Conservation (phyloP, 306 rosid species). For the Acmispon strigosus region DNA sequence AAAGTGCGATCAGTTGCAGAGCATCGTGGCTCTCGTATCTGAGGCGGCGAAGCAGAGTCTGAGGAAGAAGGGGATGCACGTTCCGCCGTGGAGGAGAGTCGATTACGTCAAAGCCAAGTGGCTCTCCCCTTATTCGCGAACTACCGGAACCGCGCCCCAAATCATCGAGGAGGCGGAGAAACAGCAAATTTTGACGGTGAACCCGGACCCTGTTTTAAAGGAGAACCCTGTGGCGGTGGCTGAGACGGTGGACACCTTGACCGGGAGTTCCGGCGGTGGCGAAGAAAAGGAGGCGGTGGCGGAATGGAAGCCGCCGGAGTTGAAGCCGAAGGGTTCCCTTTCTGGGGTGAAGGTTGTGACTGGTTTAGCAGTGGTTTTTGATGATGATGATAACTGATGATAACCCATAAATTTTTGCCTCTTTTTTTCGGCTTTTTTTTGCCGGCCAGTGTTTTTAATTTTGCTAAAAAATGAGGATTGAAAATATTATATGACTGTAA, state of each 20-base stretch:
- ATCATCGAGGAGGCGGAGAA: neutral
- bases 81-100: slow-evolving; percentile 75
- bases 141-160: neutral
- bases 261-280: slow-evolving; percentile 7
- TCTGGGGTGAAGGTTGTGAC: slow-evolving; percentile 42
- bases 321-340: slow-evolving; percentile 33
- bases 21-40: slow-evolving; percentile 50
- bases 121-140: slow-evolving; percentile 51
- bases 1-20: slow-evolving; percentile 45
- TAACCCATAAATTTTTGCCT: slow-evolving; percentile 49
- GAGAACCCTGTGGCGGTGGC: neutral
- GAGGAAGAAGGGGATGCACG: slow-evolving; percentile 63
- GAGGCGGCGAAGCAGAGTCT: slow-evolving; percentile 81
- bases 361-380: slow-evolving; percentile 55
- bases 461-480: slow-evolving; percentile 10
- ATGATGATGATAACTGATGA: slow-evolving; percentile 13
- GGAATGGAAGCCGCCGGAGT: slow-evolving; percentile 50
- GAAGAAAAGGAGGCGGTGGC: slow-evolving; percentile 19
- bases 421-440: neutral
- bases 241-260: slow-evolving; percentile 15
- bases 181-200: neutral
- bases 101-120: slow-evolving; percentile 76
- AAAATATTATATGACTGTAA: slow-evolving; percentile 21
- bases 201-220: neutral
- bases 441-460: neutral